Conservation (phyloP, 805 yeast species). For the Metschnikowia similis region DNA sequence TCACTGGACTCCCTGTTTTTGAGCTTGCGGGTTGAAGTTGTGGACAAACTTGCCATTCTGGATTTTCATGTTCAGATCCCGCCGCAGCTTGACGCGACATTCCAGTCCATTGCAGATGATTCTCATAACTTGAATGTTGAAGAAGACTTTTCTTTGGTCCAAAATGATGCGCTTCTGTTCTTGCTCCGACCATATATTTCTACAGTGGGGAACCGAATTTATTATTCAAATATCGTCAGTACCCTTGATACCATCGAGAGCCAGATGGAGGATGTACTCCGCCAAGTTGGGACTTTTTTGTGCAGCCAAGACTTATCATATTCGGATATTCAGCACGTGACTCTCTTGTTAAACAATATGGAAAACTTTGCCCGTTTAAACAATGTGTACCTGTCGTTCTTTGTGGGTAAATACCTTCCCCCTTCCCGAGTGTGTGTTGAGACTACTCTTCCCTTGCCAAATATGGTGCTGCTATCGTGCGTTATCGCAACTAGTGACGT, state of each 20-base stretch:
- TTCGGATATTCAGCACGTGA: conserved; percentile 53
- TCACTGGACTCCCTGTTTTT: conserved; percentile 72
- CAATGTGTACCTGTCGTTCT: conserved; percentile 51
- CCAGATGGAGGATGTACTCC: conserved; percentile 51
- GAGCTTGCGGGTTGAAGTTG: conserved; percentile 46
- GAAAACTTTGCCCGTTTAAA: conserved; percentile 58
- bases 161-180: background rate
- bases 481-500: conserved; percentile 31
- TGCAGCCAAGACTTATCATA: conserved; percentile 26
- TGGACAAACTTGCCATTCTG: conserved; percentile 30
- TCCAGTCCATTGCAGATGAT: background rate
- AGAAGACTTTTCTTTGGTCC: background rate
- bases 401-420: conserved; percentile 58
- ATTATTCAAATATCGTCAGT: conserved; percentile 30
- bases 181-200: background rate
- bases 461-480: conserved; percentile 57
- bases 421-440: conserved; percentile 88
- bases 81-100: conserved; percentile 10
- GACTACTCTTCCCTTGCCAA: conserved; percentile 41
- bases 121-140: background rate
- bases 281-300: conserved; percentile 36
- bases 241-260: conserved; percentile 13
- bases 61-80: background rate
- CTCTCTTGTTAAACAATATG: conserved; percentile 65
- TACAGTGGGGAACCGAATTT: conserved; percentile 14